Percentiles rank a stretch among this genome's conserved stretches.
These are phyloP conservation scores for Plasmodium fragile DNA, from an alignment of 169 alveolate species.

Conservation along the genomic window DNA sequence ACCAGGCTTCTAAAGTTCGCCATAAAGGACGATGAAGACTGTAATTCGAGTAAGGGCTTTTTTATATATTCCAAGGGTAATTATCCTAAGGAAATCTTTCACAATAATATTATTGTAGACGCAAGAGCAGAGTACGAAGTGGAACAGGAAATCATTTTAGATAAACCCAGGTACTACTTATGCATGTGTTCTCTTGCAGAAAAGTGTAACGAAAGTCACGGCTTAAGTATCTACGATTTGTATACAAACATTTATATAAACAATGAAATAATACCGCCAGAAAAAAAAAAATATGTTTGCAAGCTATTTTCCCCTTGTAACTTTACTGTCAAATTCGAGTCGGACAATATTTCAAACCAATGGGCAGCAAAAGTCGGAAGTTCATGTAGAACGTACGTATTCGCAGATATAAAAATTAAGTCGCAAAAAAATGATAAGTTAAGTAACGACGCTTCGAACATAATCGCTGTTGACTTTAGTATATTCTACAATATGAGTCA, in stretches of 20 bases:
- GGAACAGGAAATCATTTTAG: neutral
- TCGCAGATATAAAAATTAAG: constrained; percentile 20
- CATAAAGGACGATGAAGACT: constrained; percentile 45
- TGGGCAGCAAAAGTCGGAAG: constrained; percentile 60
- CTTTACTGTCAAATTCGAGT: constrained; percentile 25
- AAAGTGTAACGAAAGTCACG: constrained; percentile 7
- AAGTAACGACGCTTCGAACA: constrained; percentile 13
- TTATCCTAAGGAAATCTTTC: neutral
- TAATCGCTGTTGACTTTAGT: constrained; percentile 25
- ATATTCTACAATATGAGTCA: constrained; percentile 11
- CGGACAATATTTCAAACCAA: constrained; percentile 9
- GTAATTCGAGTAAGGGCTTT: constrained; percentile 38
- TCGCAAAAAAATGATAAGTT: constrained; percentile 6
- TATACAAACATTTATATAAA: constrained; percentile 32
- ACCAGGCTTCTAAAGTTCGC: constrained; percentile 56
- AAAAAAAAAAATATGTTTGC: constrained; percentile 25
- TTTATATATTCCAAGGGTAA: constrained; percentile 9
- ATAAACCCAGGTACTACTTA: constrained; percentile 39
- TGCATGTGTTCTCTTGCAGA: constrained; percentile 69
- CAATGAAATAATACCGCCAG: constrained; percentile 14
- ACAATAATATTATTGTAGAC: constrained; percentile 8
- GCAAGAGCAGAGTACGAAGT: constrained; percentile 19
- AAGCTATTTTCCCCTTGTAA: constrained; percentile 27
- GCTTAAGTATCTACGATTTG: constrained; percentile 6
- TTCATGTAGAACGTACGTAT: constrained; percentile 39